Percentiles rank a stretch among this genome's conserved stretches.
Conservation (phyloP, 768 basidiomycete genomes). For the Dentipellis sp. region DNA sequence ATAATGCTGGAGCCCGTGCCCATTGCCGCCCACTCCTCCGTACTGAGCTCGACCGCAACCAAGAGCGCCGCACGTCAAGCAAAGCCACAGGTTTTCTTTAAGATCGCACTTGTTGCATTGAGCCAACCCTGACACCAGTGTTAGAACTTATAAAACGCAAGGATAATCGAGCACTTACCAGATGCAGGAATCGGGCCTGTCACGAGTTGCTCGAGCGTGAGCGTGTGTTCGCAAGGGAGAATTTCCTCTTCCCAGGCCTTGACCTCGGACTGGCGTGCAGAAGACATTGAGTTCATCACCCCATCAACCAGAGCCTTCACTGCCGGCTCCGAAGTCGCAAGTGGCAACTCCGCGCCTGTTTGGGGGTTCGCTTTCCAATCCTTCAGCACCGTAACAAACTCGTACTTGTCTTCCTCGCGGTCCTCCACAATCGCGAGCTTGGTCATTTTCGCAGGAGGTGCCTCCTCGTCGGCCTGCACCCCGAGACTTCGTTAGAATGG, state of each 20-base stretch:
- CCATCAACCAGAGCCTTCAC: slow-evolving; percentile 49
- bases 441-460: slow-evolving; percentile 83
- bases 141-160: background rate
- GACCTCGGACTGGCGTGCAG: slow-evolving; percentile 87
- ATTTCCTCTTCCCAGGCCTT: slow-evolving; percentile 99
- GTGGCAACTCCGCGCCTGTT: slow-evolving; percentile 36
- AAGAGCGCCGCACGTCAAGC: slow-evolving; percentile 81
- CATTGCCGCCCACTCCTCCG: slow-evolving; percentile 77
- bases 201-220: slow-evolving; percentile 40
- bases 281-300: slow-evolving; percentile 76
- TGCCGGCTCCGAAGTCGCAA: slow-evolving; percentile 30
- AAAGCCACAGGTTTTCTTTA: slow-evolving; percentile 92
- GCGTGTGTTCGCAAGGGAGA: slow-evolving; percentile 72
- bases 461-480: slow-evolving; percentile 55
- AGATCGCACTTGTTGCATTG: slow-evolving; percentile 80
- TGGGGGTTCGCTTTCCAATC: slow-evolving; percentile 67
- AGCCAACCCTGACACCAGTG: slow-evolving; percentile 47
- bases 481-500: background rate
- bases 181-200: slow-evolving; percentile 41
- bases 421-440: slow-evolving; percentile 86
- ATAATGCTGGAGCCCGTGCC: slow-evolving; percentile 81
- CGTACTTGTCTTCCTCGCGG: slow-evolving; percentile 84
- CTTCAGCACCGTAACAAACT: slow-evolving; percentile 50
- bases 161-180: slow-evolving; percentile 25
- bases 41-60: slow-evolving; percentile 85